Evolutionary conservation across 2,329 filamentous ascomycete species (phyloP).

Genomic region (Paecilomyces variotii): DNA sequence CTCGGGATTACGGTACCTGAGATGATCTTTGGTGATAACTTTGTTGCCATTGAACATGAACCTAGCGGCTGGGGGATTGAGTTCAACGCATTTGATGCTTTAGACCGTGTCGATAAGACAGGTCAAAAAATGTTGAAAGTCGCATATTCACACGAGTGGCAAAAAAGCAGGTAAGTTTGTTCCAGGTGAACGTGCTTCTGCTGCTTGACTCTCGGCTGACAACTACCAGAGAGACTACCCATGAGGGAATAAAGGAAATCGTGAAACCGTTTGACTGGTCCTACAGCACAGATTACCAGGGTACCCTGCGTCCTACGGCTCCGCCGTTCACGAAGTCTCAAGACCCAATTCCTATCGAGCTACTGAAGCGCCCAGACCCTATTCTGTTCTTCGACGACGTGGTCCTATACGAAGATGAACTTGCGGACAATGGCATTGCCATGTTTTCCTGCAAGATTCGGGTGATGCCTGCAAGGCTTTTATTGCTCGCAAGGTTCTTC

Average conservation of each 20-base stretch:
- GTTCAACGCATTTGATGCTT: conserved; percentile 79
- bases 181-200: neutral
- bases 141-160: conserved; percentile 85
- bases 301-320: conserved; percentile 48
- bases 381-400: conserved; percentile 97
- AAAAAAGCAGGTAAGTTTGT: conserved; percentile 50
- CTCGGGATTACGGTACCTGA: conserved; percentile 86
- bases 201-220: conserved; percentile 2
- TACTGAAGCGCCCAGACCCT: conserved; percentile 81
- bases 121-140: conserved; percentile 86
- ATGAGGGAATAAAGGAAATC: conserved; percentile 81
- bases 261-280: conserved; percentile 98
- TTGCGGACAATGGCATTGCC: conserved; percentile 94
- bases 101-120: conserved; percentile 91
- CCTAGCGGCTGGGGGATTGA: conserved; percentile 66
- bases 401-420: conserved; percentile 91
- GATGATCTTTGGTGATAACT: conserved; percentile 99
- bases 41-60: conserved; percentile 65
- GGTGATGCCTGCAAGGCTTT: conserved; percentile 82
- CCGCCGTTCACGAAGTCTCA: conserved; percentile 37
- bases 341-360: conserved; percentile 69
- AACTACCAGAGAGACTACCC: conserved; percentile 59
- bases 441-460: conserved; percentile 83
- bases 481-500: conserved; percentile 80
- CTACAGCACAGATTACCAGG: conserved; percentile 81